A percentile compares a stretch with the other conserved stretches of the same genome.
Evolutionary conservation across 345 rosid genomes (phyloP).

Genomic region (Corymbia maculata): DNA sequence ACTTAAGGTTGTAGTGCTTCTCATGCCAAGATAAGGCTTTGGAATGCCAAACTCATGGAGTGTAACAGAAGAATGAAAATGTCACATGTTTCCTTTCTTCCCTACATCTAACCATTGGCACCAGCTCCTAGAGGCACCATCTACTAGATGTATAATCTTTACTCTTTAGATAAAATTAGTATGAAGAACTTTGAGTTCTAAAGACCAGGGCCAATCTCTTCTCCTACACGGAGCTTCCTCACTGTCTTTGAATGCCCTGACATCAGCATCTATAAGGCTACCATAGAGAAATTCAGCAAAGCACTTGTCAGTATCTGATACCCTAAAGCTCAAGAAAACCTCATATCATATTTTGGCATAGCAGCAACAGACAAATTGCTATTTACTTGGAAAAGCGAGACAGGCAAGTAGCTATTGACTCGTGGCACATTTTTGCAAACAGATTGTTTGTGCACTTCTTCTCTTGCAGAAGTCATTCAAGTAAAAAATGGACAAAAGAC

Average conservation of each 20-base stretch:
- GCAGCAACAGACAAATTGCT: background rate
- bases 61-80: background rate
- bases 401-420: background rate
- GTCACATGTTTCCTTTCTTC: background rate
- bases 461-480: background rate
- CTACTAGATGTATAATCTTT: background rate
- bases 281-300: background rate
- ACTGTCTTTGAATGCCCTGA: background rate
- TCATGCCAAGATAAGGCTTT: background rate
- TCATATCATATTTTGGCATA: background rate
- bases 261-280: background rate
- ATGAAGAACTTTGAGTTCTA: background rate
- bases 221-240: background rate
- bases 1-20: background rate
- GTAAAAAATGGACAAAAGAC: background rate
- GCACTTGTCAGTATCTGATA: background rate
- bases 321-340: background rate
- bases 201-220: background rate
- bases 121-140: background rate
- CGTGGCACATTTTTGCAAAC: rapidly evolving
- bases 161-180: background rate
- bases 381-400: background rate
- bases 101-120: background rate
- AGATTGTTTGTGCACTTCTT: background rate
- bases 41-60: background rate